Conservation (phyloP, 352 stramenopile genomes). For the Plasmopara muralis region DNA sequence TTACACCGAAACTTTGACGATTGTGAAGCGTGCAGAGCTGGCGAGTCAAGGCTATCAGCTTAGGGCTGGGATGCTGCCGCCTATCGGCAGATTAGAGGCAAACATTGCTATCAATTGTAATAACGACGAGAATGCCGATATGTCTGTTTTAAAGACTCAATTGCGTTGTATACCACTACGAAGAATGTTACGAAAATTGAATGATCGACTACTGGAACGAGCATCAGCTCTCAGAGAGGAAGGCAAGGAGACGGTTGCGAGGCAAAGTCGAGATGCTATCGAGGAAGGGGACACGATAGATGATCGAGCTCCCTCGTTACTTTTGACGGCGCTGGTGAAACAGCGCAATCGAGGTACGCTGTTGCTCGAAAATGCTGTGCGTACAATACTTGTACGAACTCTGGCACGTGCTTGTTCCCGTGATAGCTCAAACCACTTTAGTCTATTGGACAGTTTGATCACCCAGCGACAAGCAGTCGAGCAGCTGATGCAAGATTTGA, state of each 20-base stretch:
- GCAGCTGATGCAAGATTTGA: constrained; percentile 11
- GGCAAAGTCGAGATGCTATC: neutral
- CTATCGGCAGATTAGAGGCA: constrained; percentile 45
- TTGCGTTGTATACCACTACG: constrained; percentile 40
- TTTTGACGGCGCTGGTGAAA: constrained; percentile 48
- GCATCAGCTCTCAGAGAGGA: constrained; percentile 2
- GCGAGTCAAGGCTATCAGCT: constrained; percentile 48
- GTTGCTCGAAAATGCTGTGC: constrained; percentile 34
- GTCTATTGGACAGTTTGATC: constrained; percentile 9
- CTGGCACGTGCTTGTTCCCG: constrained; percentile 6
- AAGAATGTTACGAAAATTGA: constrained; percentile 32
- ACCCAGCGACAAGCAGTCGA: constrained; percentile 11
- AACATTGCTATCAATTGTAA: neutral
- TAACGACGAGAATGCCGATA: constrained; percentile 2
- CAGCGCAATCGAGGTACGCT: constrained; percentile 32
- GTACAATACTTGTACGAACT: constrained; percentile 18
- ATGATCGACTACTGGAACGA: constrained; percentile 32
- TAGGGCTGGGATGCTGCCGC: constrained; percentile 34
- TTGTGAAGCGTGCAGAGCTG: constrained; percentile 58
- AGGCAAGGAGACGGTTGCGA: neutral
- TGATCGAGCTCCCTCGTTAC: constrained; percentile 36
- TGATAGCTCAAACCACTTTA: neutral
- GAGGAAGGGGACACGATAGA: constrained; percentile 4
- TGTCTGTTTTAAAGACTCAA: constrained; percentile 5
- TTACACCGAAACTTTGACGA: constrained; percentile 30